Base-by-base conservation (phyloP, 2,329 filamentous ascomycete genomes). In the Pseudogymnoascus sp. region DNA sequence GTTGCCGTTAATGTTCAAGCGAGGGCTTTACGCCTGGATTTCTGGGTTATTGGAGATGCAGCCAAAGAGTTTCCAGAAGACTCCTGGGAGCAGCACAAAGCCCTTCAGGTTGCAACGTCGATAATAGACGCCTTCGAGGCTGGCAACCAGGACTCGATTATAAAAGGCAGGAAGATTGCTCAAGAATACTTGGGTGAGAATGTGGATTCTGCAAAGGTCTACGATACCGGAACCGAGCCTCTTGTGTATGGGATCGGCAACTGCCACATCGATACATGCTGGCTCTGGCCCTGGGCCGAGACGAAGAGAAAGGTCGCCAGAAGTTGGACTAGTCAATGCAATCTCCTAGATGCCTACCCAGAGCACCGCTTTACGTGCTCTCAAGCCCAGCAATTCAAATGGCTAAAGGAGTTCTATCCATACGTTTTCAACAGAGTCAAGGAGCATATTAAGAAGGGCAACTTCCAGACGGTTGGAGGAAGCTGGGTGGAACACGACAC, bases 401-500 rank as follows among this genome's bases (percentile, higher is more conserved):
- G 95, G 95, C 82, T 98, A 31, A 92, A 98, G 77, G 79, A 89
- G 69, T 81, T 91, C 68, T 99, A 99, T 72, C 93, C 95, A 0
- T 87, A 87, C 41, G 89, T 91, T 1, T 98, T 91, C 73, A 89
- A 96, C 69, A 88, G 93, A 14, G 93, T 99, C 68, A 96, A 96
- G 79, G 80, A 83, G 62, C 96, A 96, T 82, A 89, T 98, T 65
- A 91, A 91, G 75, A 87, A 93, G 70, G 93, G 93, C 22, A 89
- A 85, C 65, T 99, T 99, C 75, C 91, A 97, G 68, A 93, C 93
- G 12, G 93, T 99, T 69, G 95, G 95, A 67, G 95, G 95, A 62
- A 97, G 92, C 77, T 99, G 95, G 95, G 93, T 99, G 14, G 95
- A 99, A 74, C 95, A 99, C 72, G 95, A 99, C 74, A 99, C 95